A percentile compares a stretch with the other conserved stretches of the same genome.
Evolutionary conservation across 495 filamentous ascomycete genomes (phyloP).

Genomic region (Friedmanniomyces simplex): DNA sequence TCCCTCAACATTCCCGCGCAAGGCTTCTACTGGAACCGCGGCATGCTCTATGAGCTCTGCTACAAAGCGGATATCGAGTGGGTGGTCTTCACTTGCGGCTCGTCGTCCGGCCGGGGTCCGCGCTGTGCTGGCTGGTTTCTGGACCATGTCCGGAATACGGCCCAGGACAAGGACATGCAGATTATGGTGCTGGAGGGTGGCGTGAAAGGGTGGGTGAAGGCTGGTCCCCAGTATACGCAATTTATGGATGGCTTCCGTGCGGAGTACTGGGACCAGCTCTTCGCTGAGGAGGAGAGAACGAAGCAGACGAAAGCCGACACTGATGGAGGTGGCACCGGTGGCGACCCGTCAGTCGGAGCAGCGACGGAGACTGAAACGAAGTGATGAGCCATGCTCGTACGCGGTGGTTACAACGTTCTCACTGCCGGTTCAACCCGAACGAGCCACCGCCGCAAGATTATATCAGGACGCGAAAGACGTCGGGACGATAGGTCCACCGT

Average conservation of each 20-base stretch:
- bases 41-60: conserved; percentile 27
- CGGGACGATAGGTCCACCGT: too few relatives aligned
- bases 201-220: conserved; percentile 41
- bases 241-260: conserved; percentile 41
- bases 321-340: background rate
- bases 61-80: conserved; percentile 35
- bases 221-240: conserved; percentile 28
- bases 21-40: conserved; percentile 36
- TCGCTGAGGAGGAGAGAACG: conserved; percentile 11
- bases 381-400: too few relatives aligned
- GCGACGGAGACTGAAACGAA: background rate
- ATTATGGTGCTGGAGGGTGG: conserved; percentile 39
- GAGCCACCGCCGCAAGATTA: too few relatives aligned
- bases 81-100: conserved; percentile 42
- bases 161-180: conserved; percentile 34
- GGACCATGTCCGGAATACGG: conserved; percentile 21
- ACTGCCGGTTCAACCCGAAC: too few relatives aligned
- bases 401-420: too few relatives aligned
- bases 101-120: conserved; percentile 34
- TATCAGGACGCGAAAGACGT: too few relatives aligned
- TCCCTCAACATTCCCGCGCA: conserved; percentile 41
- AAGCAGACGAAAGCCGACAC: conserved; percentile 5
- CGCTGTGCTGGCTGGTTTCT: conserved; percentile 40
- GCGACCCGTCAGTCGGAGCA: background rate
- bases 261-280: conserved; percentile 37